These are phyloP conservation scores for Jaapia argillacea DNA, from an alignment of 768 basidiomycete genomes.

Conservation along the genomic window DNA sequence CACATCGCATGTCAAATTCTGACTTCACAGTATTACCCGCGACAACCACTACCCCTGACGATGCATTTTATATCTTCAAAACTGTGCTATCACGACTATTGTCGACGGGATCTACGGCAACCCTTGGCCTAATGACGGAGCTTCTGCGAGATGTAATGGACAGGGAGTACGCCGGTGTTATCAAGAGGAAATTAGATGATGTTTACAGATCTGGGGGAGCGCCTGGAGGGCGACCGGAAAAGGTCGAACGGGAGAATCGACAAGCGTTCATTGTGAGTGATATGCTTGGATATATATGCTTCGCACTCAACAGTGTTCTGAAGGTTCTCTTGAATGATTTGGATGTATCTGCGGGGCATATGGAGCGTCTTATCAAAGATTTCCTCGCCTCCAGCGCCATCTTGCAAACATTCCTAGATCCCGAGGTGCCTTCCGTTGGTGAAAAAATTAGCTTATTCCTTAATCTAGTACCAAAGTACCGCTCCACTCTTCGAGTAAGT, in stretches of 20 bases:
- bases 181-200: conserved; percentile 81
- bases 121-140: conserved; percentile 47
- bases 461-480: conserved; percentile 52
- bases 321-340: conserved; percentile 90
- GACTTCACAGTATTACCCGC: conserved; percentile 57
- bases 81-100: conserved; percentile 68
- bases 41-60: conserved; percentile 78
- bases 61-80: conserved; percentile 94
- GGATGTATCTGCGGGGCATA: conserved; percentile 84
- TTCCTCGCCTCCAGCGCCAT: conserved; percentile 43
- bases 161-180: conserved; percentile 68
- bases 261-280: conserved; percentile 70
- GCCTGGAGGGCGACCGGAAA: conserved; percentile 50
- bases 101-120: conserved; percentile 59
- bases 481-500: conserved; percentile 62
- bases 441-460: conserved; percentile 39
- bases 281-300: background rate
- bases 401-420: conserved; percentile 55
- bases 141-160: conserved; percentile 72
- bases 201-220: conserved; percentile 55
- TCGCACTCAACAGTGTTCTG: background rate
- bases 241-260: conserved; percentile 72
- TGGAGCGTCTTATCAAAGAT: conserved; percentile 73
- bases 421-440: conserved; percentile 42
- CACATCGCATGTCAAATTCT: conserved; percentile 72